Percentiles rank a stretch among this genome's conserved stretches.
Evolutionary conservation across 140 eudicot genomes (phyloP).

Genomic region (Ambrosia hybrid): DNA sequence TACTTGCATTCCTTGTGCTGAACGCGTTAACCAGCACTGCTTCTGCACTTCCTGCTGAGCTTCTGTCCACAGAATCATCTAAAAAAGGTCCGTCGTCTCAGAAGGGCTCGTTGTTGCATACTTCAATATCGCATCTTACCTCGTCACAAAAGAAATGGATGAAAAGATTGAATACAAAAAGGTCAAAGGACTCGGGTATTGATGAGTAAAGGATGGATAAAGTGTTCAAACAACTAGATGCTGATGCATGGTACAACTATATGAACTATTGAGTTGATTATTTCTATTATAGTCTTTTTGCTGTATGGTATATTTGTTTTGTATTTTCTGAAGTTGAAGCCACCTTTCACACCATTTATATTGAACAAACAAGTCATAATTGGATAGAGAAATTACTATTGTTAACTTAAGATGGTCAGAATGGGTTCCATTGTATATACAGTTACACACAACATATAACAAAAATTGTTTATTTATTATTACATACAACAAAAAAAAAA

Average conservation of each 20-base stretch:
- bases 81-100: slow-evolving; percentile 29
- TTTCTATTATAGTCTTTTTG: slow-evolving; percentile 26
- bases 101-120: slow-evolving; percentile 26
- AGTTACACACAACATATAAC: too few species aligned
- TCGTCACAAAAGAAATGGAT: slow-evolving; percentile 76
- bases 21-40: slow-evolving; percentile 85
- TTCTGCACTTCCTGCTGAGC: slow-evolving; percentile 97
- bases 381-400: too few species aligned
- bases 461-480: too few species aligned
- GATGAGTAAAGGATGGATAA: slow-evolving; percentile 23
- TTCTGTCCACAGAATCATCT: slow-evolving; percentile 42
- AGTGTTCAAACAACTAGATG: not conserved
- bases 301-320: slow-evolving; percentile 12
- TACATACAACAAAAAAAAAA: too few species aligned
- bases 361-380: too few species aligned
- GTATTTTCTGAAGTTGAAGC: slow-evolving; percentile 17
- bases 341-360: not conserved
- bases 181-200: slow-evolving; percentile 34
- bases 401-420: too few species aligned
- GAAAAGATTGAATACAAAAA: slow-evolving; percentile 56
- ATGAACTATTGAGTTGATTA: not conserved
- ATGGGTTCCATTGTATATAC: too few species aligned
- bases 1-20: slow-evolving; percentile 79
- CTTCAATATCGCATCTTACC: slow-evolving; percentile 42
- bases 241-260: not conserved